Conservation (phyloP, 495 filamentous ascomycete genomes). For the Xylaria intraflava region DNA sequence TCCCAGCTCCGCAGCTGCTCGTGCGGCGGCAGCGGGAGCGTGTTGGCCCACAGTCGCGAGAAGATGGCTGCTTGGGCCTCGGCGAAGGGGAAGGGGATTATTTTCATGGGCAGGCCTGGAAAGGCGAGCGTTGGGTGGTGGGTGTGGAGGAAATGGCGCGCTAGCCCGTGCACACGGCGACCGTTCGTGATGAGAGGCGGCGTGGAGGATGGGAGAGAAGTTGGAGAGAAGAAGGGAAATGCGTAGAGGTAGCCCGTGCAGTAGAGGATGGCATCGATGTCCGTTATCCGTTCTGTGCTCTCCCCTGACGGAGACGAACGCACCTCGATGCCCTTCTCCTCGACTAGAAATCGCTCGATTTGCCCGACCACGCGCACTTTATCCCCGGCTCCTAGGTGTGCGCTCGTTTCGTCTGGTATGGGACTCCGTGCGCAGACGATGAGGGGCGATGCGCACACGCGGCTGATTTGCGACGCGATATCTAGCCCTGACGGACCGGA, state of each 20-base stretch:
- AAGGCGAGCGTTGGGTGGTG: slow-evolving; percentile 74
- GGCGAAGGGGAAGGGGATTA: slow-evolving; percentile 74
- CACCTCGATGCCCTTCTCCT: slow-evolving; percentile 31
- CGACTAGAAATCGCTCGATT: slow-evolving; percentile 36
- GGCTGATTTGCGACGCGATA: slow-evolving; percentile 67
- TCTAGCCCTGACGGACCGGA: slow-evolving; percentile 74
- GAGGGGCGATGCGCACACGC: slow-evolving; percentile 34
- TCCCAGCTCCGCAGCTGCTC: slow-evolving; percentile 61
- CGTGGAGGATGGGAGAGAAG: slow-evolving; percentile 46
- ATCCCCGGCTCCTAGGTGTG: slow-evolving; percentile 20
- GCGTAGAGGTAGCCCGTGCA: slow-evolving; percentile 71
- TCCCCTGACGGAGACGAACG: background rate
- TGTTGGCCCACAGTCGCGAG: slow-evolving; percentile 65
- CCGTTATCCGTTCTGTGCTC: slow-evolving; percentile 31
- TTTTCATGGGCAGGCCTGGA: slow-evolving; percentile 64
- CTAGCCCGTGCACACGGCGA: slow-evolving; percentile 58
- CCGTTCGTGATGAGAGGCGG: slow-evolving; percentile 50
- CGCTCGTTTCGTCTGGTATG: slow-evolving; percentile 25
- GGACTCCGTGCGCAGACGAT: slow-evolving; percentile 36
- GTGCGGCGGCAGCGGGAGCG: slow-evolving; percentile 54
- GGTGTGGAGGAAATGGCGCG: slow-evolving; percentile 72
- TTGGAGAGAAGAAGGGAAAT: slow-evolving; percentile 63
- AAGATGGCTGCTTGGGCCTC: slow-evolving; percentile 76
- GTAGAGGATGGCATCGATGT: slow-evolving; percentile 63
- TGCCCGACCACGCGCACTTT: slow-evolving; percentile 29